Conservation (phyloP, 805 yeast species). For the Yamadazyma laniorum region DNA sequence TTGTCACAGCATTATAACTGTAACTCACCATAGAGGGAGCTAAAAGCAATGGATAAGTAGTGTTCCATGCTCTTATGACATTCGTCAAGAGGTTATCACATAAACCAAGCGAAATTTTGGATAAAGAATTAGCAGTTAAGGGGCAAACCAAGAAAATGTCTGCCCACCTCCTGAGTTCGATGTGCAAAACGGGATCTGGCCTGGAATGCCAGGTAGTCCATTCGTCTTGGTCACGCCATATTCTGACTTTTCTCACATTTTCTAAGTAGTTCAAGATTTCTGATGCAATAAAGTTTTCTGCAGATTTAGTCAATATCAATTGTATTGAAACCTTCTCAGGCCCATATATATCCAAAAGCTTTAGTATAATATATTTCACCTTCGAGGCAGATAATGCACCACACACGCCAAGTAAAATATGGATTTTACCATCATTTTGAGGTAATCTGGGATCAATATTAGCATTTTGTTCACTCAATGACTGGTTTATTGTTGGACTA, state of each 20-base stretch:
- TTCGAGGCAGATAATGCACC: conserved; percentile 55
- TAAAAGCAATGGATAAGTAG: conserved; percentile 78
- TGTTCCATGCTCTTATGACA: conserved; percentile 94
- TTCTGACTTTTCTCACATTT: conserved; percentile 41
- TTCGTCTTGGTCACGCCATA: conserved; percentile 60
- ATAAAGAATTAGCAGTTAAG: conserved; percentile 84
- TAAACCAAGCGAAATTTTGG: conserved; percentile 85
- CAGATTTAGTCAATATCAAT: conserved; percentile 51
- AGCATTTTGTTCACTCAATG: conserved; percentile 35
- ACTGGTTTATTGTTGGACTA: conserved; percentile 9
- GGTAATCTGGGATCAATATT: conserved; percentile 54
- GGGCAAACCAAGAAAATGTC: conserved; percentile 94
- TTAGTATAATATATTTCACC: conserved; percentile 50
- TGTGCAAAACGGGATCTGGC: conserved; percentile 90
- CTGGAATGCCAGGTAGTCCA: conserved; percentile 76
- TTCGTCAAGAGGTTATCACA: conserved; percentile 91
- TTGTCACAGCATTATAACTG: conserved; percentile 85
- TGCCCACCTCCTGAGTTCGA: conserved; percentile 95
- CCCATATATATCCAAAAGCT: conserved; percentile 50
- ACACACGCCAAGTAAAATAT: conserved; percentile 56
- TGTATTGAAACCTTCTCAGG: conserved; percentile 52
- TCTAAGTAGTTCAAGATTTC: conserved; percentile 43
- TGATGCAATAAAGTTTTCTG: conserved; percentile 50
- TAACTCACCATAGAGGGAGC: conserved; percentile 97
- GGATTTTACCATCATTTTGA: conserved; percentile 54